Evolutionary conservation across 2,329 filamentous ascomycete species (phyloP).

Genomic region (Pseudogymnoascus sp.): DNA sequence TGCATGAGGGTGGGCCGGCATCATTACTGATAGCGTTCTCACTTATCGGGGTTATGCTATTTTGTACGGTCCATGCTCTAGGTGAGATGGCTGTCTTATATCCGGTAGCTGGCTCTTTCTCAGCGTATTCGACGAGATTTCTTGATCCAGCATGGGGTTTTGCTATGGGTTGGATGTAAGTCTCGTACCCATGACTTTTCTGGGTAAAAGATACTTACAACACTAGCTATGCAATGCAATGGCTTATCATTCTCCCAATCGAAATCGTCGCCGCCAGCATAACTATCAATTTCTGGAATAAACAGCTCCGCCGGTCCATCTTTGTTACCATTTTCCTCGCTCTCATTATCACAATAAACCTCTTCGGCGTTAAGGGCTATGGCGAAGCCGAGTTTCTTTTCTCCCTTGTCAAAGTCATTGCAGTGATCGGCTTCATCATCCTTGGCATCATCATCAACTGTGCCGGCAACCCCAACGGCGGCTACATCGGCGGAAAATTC

Average conservation of each 20-base stretch:
- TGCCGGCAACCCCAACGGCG: conserved; percentile 43
- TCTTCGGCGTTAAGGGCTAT: conserved; percentile 83
- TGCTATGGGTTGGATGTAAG: conserved; percentile 88
- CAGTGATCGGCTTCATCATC: conserved; percentile 57
- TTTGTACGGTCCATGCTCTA: conserved; percentile 82
- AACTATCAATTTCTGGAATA: conserved; percentile 70
- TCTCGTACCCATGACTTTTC: conserved; percentile 19
- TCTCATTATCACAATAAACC: conserved; percentile 73
- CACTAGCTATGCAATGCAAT: conserved; percentile 68
- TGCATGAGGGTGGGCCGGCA: conserved; percentile 68
- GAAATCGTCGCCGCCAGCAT: conserved; percentile 79
- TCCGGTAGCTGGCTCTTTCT: neutral
- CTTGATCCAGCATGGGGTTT: conserved; percentile 92
- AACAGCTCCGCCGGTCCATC: conserved; percentile 45
- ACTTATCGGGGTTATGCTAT: conserved; percentile 80
- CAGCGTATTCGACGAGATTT: conserved; percentile 60
- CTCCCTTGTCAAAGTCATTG: conserved; percentile 75
- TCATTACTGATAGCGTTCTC: conserved; percentile 69
- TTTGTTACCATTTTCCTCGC: conserved; percentile 79
- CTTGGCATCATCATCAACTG: conserved; percentile 50
- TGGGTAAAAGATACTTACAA: neutral
- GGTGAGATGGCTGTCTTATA: conserved; percentile 84
- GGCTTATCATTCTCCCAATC: conserved; percentile 70
- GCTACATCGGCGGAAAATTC: conserved; percentile 43
- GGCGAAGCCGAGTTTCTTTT: conserved; percentile 87